A percentile compares a stretch with the other conserved stretches of the same genome.
phyloP scores from a whole-genome alignment of 2,329 filamentous ascomycete genomes.

The Botryosphaeria agaves region DNA sequence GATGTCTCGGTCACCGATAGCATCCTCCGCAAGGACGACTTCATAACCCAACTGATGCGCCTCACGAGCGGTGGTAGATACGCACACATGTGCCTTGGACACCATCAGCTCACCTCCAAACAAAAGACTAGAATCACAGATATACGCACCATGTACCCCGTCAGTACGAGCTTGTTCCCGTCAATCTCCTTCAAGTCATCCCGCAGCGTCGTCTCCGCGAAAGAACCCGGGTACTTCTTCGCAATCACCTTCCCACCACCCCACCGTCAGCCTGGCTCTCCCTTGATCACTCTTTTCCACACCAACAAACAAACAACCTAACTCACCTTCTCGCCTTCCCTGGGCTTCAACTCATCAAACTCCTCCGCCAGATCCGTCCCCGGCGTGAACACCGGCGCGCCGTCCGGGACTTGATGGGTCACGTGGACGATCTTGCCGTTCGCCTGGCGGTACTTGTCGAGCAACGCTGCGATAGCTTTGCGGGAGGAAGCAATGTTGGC shows the following conservation, averaged over 20 bases:
- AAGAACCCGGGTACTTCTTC: conserved; percentile 42
- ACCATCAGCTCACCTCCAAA: conserved; percentile 12
- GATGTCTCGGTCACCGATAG: conserved; percentile 48
- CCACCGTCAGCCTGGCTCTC: neutral
- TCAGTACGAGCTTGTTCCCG: conserved; percentile 42
- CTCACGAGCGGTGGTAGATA: conserved; percentile 44
- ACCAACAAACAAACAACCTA: neutral
- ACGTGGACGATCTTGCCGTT: conserved; percentile 42
- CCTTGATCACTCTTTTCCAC: neutral
- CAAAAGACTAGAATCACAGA: too few species aligned
- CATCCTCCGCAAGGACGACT: conserved; percentile 42
- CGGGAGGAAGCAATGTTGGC: conserved; percentile 35
- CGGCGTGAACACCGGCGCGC: conserved; percentile 49
- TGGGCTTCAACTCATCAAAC: conserved; percentile 40
- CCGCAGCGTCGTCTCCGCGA: conserved; percentile 42
- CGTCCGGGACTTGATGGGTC: conserved; percentile 39
- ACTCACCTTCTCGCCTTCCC: conserved; percentile 32
- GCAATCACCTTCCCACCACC: conserved; percentile 20
- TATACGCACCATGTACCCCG: conserved; percentile 35
- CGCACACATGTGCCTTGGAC: conserved; percentile 42
- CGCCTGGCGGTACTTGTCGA: conserved; percentile 41
- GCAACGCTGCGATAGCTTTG: conserved; percentile 36
- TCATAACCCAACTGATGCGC: conserved; percentile 45
- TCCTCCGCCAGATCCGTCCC: conserved; percentile 40
- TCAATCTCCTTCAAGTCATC: conserved; percentile 32